These are phyloP conservation scores for Saccharomyces hybrid DNA, from an alignment of 1,139 yeast species.

Conservation along the genomic window DNA sequence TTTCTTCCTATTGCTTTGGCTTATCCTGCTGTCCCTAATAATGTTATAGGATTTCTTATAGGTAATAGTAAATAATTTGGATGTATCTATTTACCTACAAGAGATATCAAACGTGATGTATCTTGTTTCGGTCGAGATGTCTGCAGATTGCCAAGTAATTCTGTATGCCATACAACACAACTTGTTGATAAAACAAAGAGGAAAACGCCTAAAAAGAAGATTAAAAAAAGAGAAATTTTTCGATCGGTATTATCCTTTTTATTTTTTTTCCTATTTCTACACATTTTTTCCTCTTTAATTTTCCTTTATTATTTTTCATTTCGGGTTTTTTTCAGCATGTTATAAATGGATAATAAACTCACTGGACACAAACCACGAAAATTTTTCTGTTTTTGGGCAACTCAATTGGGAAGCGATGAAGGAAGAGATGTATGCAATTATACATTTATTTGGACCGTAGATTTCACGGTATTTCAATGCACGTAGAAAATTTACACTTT, in stretches of 20 bases:
- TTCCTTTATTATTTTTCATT: constrained; percentile 1
- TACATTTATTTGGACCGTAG: neutral
- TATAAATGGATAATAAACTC: neutral
- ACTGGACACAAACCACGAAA: neutral
- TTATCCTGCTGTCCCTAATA: no score
- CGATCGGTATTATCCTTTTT: constrained; percentile 1
- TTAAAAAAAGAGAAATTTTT: neutral
- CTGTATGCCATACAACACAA: no score
- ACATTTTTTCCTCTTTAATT: neutral
- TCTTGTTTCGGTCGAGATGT: no score
- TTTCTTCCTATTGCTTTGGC: neutral
- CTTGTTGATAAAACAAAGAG: neutral
- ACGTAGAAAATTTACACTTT: neutral
- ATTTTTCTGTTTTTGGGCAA: neutral
- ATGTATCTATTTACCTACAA: no score
- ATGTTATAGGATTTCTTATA: no score
- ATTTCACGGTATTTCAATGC: neutral
- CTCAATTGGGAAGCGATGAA: neutral
- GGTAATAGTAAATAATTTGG: no score
- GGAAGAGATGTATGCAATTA: neutral
- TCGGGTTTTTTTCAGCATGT: neutral
- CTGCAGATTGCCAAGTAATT: no score
- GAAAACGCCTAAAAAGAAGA: neutral
- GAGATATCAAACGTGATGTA: no score
- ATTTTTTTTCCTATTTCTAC: constrained; percentile 1